Evolutionary conservation across 2,329 filamentous ascomycete genomes (phyloP).

Genomic region (Trichoderma gracile): DNA sequence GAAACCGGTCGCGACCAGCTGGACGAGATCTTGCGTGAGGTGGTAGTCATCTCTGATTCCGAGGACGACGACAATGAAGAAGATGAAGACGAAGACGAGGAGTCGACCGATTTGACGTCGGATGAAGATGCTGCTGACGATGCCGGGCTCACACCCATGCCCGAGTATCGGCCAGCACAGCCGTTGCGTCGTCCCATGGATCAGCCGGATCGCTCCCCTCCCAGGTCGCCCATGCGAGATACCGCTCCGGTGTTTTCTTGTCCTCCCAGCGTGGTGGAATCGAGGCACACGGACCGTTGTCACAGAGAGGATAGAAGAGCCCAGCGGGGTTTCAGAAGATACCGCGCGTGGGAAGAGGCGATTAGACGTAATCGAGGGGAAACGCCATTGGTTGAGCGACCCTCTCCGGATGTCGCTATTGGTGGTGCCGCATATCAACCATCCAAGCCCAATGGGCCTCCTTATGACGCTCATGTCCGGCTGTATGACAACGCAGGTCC

Average conservation of each 20-base stretch:
- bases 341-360: slow-evolving; percentile 47
- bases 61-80: slow-evolving; percentile 52
- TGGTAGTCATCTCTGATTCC: slow-evolving; percentile 65
- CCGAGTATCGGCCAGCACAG: slow-evolving; percentile 6
- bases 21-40: slow-evolving; percentile 66
- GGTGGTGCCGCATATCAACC: slow-evolving; percentile 19
- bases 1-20: slow-evolving; percentile 67
- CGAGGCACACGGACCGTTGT: slow-evolving; percentile 29
- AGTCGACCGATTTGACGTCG: slow-evolving; percentile 39
- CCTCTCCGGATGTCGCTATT: slow-evolving; percentile 10
- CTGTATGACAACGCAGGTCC: slow-evolving; percentile 6
- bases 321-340: slow-evolving; percentile 50
- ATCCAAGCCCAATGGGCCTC: slow-evolving; percentile 1
- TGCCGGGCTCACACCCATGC: slow-evolving; percentile 25
- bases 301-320: slow-evolving; percentile 37
- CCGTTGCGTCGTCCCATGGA: not conserved
- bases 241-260: slow-evolving; percentile 6
- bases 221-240: slow-evolving; percentile 10
- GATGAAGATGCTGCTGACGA: slow-evolving; percentile 31
- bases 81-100: slow-evolving; percentile 48
- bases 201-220: slow-evolving; percentile 13
- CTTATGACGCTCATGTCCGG: slow-evolving; percentile 18
- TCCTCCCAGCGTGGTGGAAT: not conserved
- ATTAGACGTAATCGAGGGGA: slow-evolving; percentile 37
- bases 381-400: not conserved